A percentile compares a stretch with the other conserved stretches of the same genome.
These are phyloP conservation scores for Pseudogymnoascus sp. DNA, from an alignment of 2,329 filamentous ascomycete genomes.

Conservation along the genomic window DNA sequence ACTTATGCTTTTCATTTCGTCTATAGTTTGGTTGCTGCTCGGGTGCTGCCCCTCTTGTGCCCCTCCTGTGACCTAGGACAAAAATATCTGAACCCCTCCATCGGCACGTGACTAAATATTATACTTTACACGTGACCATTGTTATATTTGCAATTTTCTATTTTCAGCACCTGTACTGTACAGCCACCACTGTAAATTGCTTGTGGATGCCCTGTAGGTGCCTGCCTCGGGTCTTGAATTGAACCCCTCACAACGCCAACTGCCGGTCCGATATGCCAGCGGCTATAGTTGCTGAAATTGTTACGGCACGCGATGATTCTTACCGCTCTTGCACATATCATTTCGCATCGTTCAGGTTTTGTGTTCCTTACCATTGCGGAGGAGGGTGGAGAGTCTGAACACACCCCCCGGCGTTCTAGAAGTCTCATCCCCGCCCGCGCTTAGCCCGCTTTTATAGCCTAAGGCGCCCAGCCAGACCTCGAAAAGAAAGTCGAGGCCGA, in stretches of 20 bases:
- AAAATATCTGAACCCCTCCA: neutral
- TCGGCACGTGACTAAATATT: neutral
- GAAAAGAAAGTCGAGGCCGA: neutral
- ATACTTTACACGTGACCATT: neutral
- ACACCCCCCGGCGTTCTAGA: slow-evolving; percentile 6
- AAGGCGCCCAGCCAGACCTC: neutral
- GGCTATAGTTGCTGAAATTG: neutral
- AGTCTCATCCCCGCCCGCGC: slow-evolving; percentile 7
- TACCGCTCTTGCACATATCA: slow-evolving; percentile 1
- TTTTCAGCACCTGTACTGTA: neutral
- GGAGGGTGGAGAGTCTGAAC: neutral
- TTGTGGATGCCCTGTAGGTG: neutral
- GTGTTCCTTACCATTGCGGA: neutral
- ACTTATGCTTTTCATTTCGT: neutral
- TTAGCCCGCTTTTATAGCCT: neutral
- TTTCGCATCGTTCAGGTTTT: neutral
- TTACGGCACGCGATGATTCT: neutral
- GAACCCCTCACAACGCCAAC: neutral
- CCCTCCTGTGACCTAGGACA: neutral
- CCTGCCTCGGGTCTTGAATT: slow-evolving; percentile 1
- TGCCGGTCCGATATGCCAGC: neutral
- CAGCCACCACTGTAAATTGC: neutral
- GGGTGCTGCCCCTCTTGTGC: neutral
- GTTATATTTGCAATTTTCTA: neutral
- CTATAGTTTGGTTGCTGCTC: neutral